A percentile compares a stretch with the other conserved stretches of the same genome.
Conservation (phyloP, 2,329 filamentous ascomycete genomes). For the Botrytis elliptica region DNA sequence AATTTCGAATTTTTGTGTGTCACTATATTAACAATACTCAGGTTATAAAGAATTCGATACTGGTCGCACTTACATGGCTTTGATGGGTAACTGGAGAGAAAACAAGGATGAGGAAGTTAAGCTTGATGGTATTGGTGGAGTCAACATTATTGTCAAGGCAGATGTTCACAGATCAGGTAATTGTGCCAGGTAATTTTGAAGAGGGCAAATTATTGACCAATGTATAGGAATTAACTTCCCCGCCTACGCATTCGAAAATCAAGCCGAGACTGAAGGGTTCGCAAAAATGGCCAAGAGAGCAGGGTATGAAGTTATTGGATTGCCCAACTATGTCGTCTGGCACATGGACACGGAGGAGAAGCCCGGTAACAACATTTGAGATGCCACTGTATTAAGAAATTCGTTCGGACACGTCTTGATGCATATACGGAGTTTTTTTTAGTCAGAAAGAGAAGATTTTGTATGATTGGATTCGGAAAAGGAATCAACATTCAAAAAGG, state of each 20-base stretch:
- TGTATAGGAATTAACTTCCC: conserved; percentile 90
- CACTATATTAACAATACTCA: conserved; percentile 40
- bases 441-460: conserved; percentile 27
- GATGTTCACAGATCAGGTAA: conserved; percentile 92
- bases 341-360: conserved; percentile 97
- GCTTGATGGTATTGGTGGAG: conserved; percentile 93
- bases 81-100: conserved; percentile 86
- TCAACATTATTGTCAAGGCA: conserved; percentile 96
- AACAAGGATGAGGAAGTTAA: conserved; percentile 91
- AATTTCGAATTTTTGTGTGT: not conserved
- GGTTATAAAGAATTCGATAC: conserved; percentile 94
- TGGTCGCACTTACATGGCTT: conserved; percentile 83
- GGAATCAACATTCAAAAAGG: conserved; percentile 23
- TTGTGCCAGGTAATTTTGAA: conserved; percentile 31
- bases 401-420: conserved; percentile 34
- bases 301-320: conserved; percentile 85
- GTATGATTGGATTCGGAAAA: conserved; percentile 26
- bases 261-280: conserved; percentile 97
- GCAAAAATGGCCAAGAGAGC: conserved; percentile 98
- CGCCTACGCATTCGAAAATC: conserved; percentile 94
- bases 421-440: conserved; percentile 38
- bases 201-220: conserved; percentile 31
- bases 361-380: conserved; percentile 62
- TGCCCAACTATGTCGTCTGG: conserved; percentile 98
- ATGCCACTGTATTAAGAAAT: conserved; percentile 29